These are phyloP conservation scores for Orychophragmus violaceus DNA, from an alignment of 345 rosid species.

Conservation along the genomic window DNA sequence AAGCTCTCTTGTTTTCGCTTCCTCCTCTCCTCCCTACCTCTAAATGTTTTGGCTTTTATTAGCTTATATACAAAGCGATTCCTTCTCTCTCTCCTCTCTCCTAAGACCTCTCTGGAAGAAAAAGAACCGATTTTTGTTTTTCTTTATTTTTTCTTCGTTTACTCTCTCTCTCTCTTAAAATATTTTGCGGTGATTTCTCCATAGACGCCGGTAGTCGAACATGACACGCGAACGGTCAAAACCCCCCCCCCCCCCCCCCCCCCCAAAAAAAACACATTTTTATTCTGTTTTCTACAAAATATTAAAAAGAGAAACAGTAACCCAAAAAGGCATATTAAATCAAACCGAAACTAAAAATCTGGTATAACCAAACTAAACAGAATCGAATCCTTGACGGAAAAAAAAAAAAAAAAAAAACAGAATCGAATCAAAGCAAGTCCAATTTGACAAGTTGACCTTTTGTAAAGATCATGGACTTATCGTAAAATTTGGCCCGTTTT, in stretches of 20 bases:
- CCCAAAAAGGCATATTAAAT: too few species aligned
- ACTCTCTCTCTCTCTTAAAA: constrained; percentile 5
- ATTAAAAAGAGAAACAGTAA: background rate
- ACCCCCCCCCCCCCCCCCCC: background rate
- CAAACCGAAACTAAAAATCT: background rate
- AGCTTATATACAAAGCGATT: constrained; percentile 32
- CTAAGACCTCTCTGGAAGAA: constrained; percentile 28
- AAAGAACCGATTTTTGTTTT: constrained; percentile 12
- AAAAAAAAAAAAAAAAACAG: too few species aligned
- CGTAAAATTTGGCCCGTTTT: background rate
- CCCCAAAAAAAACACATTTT: background rate
- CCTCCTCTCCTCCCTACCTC: constrained; percentile 10
- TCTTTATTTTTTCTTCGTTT: background rate
- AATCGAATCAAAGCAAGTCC: background rate
- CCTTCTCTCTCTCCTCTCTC: constrained; percentile 21
- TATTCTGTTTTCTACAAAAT: background rate
- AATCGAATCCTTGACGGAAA: too few species aligned
- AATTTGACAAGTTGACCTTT: background rate
- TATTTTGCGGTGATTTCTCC: constrained; percentile 29
- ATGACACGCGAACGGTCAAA: constrained; percentile 25
- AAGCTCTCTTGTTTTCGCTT: constrained; percentile 4
- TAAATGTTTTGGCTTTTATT: constrained; percentile 24
- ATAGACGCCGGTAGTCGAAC: constrained; percentile 27
- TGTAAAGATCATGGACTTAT: background rate
- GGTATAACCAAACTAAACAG: background rate